Base-by-base conservation (phyloP, 2,329 filamentous ascomycete genomes). In the Pseudogymnoascus sp. region DNA sequence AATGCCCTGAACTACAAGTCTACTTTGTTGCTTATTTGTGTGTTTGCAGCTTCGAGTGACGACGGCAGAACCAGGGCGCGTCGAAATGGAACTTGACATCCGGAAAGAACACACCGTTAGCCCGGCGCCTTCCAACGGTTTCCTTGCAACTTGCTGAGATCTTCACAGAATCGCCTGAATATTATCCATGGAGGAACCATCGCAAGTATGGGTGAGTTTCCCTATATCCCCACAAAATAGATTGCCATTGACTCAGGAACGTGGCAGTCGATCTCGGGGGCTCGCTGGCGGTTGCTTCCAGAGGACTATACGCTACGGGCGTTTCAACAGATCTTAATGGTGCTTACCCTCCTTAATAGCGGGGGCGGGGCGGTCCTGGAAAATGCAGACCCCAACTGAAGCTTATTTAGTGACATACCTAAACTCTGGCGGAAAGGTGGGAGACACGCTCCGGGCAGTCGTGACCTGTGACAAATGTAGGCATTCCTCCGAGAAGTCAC, bases 101-200 rank as follows among this genome's bases (percentile, higher is more conserved):
- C 78, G 86, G 61, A 86, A 88, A 67, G 82, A 91, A 65, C 90
- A 93, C 70, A 92, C 89, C 0, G 89, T 91, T 72, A 65, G 80
- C 68, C 19, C n/a, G 10, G 16, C 16, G n/a, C 22, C 19, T 14
- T 16, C n/a, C 33, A 40, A 14, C 12, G 7, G 6, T 12, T n/a
- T 14, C 46, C 33, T 12, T 16, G 11, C 40, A 60, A 59, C 63
- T 59, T 6, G 11, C 24, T 40, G 28, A 56, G 7, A 40, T 61
- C 56, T 12, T 33, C 3, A 11, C 22, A 92, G 88, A 93, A 93
- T 71, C 86, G 90, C 1, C 78, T 93, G 0, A 83, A 86, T 61
- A 92, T 88, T 37, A 81, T 93, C 28, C 90, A 93, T 70, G 90
- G 90, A 16, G 90, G 90, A 3, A 90, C 89, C 0, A 86, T 93